Evolutionary conservation across 2,329 filamentous ascomycete species (phyloP), one percentile per base, ranked within the genome.

Genomic region (Zymoseptoria tritici): DNA sequence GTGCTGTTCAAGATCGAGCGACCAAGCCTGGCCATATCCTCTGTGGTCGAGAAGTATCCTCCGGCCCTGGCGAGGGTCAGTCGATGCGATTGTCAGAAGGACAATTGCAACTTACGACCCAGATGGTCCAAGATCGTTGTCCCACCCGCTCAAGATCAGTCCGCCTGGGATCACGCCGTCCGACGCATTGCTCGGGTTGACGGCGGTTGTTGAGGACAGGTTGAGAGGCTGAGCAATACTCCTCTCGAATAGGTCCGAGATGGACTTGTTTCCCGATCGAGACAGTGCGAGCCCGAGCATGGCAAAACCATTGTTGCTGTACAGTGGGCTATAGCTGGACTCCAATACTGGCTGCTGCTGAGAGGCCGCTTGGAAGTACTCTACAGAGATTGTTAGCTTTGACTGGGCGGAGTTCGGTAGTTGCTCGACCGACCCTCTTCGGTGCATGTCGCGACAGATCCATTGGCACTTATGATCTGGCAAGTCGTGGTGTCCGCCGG

Each of bases 21-120:
- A 4, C 59, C 57, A 3, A 61, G 49, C 29, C 55, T 52, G 57
- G 51, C 53, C 20, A 61, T 24, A 49, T 61, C 56, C 13, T 56
- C 11, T 1, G 57, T 56, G 29, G 56, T 58, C 19, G 50, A 29
- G n/a, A 52, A 59, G 19, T 53, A 52, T 3, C 59, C 57, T 16
- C 11, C 53, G 31, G 53, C 29, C 4, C 51, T 53, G 49, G 24
- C 36, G 46, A 49, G 16, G 16, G 46, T n/a, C 20, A 16, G 46
- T 11, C 20, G 20, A 20, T 49, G 16, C 16, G 16, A 20, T 49
- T 49, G n/a, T 49, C 16, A n/a, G 46, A 49, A 26, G 24, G 24
- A 26, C 24, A 26, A 26, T 26, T 26, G 24, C 24, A 26, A 26
- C 24, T 26, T 26, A 26, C 24, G 24, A 26, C 24, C 24, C 24